phyloP scores from a whole-genome alignment of 176 grass and related monocot genomes.

The Triticum aestivum region IWGSC_CS_RefSeq_v2.1 NC_057806.1:140944633-140945132 shows the following conservation, averaged over 20 bases:
- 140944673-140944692: neutral
- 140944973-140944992: neutral
- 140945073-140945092: slow-evolving; percentile 60
- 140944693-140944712: neutral
- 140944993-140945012: accelerated
- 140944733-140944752: neutral
- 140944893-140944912: slow-evolving; percentile 76
- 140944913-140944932: slow-evolving; percentile 65
- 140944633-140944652: neutral
- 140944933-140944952: slow-evolving; percentile 81
- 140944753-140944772: neutral
- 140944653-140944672: neutral
- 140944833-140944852: slow-evolving; percentile 62
- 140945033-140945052: neutral
- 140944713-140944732: neutral
- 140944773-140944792: slow-evolving; percentile 47
- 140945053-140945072: slow-evolving; percentile 26
- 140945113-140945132: slow-evolving; percentile 66
- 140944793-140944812: slow-evolving; percentile 44
- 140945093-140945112: slow-evolving; percentile 72
- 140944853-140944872: slow-evolving; percentile 81
- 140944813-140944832: slow-evolving; percentile 41
- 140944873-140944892: slow-evolving; percentile 75
- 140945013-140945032: neutral
- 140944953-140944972: slow-evolving; percentile 86